Percentiles rank a stretch among this genome's conserved stretches.
phyloP scores from a whole-genome alignment of 2,329 filamentous ascomycete species.

The Cordyceps farinosa region DNA sequence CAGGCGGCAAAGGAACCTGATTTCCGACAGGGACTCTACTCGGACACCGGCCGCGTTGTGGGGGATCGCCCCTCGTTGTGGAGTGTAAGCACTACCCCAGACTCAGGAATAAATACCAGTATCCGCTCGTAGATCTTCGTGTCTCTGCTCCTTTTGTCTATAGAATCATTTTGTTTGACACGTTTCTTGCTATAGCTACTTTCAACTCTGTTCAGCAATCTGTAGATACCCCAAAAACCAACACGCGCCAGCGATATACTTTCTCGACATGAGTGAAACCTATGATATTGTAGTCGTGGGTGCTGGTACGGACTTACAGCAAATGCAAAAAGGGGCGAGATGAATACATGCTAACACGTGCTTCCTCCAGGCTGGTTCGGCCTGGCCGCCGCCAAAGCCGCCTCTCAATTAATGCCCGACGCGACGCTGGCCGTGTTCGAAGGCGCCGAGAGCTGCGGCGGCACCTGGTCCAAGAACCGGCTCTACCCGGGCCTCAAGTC shows the following conservation, averaged over 20 bases:
- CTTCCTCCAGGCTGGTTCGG: constrained; percentile 44
- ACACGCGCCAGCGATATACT: background rate
- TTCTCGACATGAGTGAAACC: background rate
- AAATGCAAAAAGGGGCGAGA: background rate
- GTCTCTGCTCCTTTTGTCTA: no score
- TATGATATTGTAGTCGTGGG: background rate
- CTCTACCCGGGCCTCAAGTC: constrained; percentile 59
- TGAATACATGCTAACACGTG: background rate
- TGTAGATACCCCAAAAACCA: background rate
- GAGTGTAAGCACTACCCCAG: no score
- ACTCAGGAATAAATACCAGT: no score
- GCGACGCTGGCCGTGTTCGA: constrained; percentile 49
- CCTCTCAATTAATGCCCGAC: constrained; percentile 45
- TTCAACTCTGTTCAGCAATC: background rate
- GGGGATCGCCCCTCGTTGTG: no score
- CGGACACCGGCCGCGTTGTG: no score
- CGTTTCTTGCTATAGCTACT: no score
- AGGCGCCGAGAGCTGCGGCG: constrained; percentile 48
- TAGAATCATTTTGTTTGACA: no score
- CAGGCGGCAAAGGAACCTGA: no score
- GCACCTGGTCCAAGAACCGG: constrained; percentile 57
- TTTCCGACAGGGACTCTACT: no score
- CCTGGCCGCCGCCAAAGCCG: constrained; percentile 50
- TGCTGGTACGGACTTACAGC: background rate
- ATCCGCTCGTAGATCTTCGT: no score